Evolutionary conservation across 305 asterid species (phyloP), one percentile per base, ranked within the genome.

Genomic region (Solanum hybrid): DNA sequence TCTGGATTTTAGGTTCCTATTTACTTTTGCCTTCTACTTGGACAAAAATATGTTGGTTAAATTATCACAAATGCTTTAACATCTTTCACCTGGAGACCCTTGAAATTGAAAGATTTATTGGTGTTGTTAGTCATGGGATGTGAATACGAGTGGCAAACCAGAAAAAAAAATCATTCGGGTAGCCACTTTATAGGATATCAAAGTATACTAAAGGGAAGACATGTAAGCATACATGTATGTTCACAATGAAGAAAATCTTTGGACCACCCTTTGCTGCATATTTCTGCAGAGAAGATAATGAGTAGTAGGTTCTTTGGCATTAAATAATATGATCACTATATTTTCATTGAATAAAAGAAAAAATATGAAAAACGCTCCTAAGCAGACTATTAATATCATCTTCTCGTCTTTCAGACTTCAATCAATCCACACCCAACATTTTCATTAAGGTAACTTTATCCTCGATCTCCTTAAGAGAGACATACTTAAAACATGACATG

Each of bases 301-400:
- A 40, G 13, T 11, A 40, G 13, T 40, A 40, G 1, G 51, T 14
- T 40, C 51, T 11, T 40, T 40, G 51, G 13, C 51, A 40, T 40
- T 40, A 40, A 40, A 40, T 40, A 40, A 40, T 40, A 40, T 40
- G 0, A 40, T 40, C 51, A 40, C 51, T 40, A 40, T 40, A 40
- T 40, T 40, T 40, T 40, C 16, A 40, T 40, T 40, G 16, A 40
- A 40, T 4, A 40, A 40, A 40, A 40, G 51, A 40, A 40, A 40
- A 86, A 89, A 96, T 98, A 98, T 96, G 98, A 92, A 96, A 98
- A 90, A 96, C 94, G 92, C 98, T 93, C 78, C 98, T 98, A 40
- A 95, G 96, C 88, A 97, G 97, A 79, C 96, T 95, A 76, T 96
- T 98, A 88, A 96, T 97, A 94, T 97, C 98, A 91, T 96, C 98